phyloP scores from a whole-genome alignment of 805 yeast species.

The Suhomyces vadensis region DNA sequence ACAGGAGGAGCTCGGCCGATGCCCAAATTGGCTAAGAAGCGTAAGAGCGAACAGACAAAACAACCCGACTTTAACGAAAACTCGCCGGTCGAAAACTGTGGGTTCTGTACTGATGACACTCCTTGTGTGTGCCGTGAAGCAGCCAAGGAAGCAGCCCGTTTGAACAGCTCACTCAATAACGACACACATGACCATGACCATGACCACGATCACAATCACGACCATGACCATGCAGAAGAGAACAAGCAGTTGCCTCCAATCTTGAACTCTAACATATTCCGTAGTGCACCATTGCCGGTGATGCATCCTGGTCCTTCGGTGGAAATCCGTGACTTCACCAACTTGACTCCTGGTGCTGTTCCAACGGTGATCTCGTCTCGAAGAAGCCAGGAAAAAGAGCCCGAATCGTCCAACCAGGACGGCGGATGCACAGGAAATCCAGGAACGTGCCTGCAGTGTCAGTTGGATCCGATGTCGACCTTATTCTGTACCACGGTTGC shows the following conservation, averaged over 20 bases:
- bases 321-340: conserved; percentile 48
- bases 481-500: conserved; percentile 87
- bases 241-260: conserved; percentile 41
- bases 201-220: neutral
- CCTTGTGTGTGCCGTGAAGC: conserved; percentile 91
- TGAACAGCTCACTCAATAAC: conserved; percentile 29
- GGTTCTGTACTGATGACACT: conserved; percentile 89
- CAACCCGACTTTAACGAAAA: conserved; percentile 42
- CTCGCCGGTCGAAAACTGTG: conserved; percentile 74
- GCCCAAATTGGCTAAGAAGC: conserved; percentile 25
- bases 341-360: conserved; percentile 39
- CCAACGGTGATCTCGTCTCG: conserved; percentile 31
- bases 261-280: conserved; percentile 20
- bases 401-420: conserved; percentile 13
- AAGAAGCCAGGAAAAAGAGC: conserved; percentile 7
- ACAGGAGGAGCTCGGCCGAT: conserved; percentile 25
- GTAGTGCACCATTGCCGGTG: conserved; percentile 51
- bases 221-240: conserved; percentile 15
- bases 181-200: conserved; percentile 2
- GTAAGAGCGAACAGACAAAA: conserved; percentile 10
- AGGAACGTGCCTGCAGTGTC: conserved; percentile 83
- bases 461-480: conserved; percentile 82
- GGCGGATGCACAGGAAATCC: conserved; percentile 82
- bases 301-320: conserved; percentile 65
- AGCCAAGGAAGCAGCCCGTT: conserved; percentile 50